Evolutionary conservation across 1,284 basidiomycete species (phyloP), one percentile per base, ranked within the genome.

Genomic region (Cystobasidium slooffiae): DNA sequence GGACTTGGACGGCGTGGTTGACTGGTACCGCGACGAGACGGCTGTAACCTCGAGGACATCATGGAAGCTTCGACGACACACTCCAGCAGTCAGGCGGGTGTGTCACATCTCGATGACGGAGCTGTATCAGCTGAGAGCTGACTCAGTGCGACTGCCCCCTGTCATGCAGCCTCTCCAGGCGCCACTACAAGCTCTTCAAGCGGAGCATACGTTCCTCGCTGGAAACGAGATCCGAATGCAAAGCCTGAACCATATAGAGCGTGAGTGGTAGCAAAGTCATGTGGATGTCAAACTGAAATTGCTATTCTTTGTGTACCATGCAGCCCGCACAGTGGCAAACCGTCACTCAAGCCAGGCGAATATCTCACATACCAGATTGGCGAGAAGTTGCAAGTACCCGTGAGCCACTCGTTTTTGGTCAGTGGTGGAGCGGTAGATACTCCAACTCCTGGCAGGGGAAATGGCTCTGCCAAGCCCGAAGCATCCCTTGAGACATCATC

Each of bases 181-280:
- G 46, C 46, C 14, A 49, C 46, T 3, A 49, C 46, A 6, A 49
- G 14, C 46, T 43, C 56, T 14, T 18, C 10, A 12, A 37, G 31
- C 20, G 46, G 61, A 10, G 61, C 61, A 63, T 47, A 47, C 44
- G 61, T 51, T 16, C 64, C 64, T 5, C 64, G 64, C 9, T 66
- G 64, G 64, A 66, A 66, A 20, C 47, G 64, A 5, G 64, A 66
- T 47, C 20, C 47, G 18, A 66, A 39, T 47, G 49, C 46, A 16
- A 66, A 66, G 39, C 64, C 64, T 1, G 64, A 66, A 31, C 64
- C 64, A 20, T 66, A 66, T 20, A 53, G 20, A 49, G 44, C 61
- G 46, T 46, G 44, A 62, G 44, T 39, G 31, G 31, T 31, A 31
- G 31, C 31, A 31, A 10, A 6, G 6, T 14, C 7, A 14, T 22